Evolutionary conservation across 2,329 filamentous ascomycete species (phyloP).

Genomic region (Aspergillus alliaceus): DNA sequence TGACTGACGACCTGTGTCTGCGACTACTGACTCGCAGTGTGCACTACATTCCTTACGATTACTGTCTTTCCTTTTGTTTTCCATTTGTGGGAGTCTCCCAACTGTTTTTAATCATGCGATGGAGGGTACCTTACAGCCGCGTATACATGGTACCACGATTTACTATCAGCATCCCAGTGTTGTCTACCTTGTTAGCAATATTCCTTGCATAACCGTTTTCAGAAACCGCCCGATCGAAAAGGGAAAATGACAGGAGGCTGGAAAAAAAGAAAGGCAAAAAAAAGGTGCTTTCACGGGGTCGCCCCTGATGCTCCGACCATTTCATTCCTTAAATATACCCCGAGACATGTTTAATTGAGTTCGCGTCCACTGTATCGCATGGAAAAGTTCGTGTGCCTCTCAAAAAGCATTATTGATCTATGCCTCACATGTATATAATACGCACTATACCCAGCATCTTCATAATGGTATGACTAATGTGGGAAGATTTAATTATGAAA

Average conservation of each 20-base stretch:
- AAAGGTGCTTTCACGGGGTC: background rate
- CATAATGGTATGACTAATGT: constrained; percentile 10
- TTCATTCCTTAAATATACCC: constrained; percentile 8
- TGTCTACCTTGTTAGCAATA: constrained; percentile 3
- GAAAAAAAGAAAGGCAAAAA: background rate
- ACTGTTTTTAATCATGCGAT: constrained; percentile 3
- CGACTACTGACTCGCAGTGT: constrained; percentile 37
- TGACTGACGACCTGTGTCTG: constrained; percentile 27
- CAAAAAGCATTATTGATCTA: constrained; percentile 14
- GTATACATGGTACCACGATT: constrained; percentile 14
- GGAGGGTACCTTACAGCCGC: constrained; percentile 6
- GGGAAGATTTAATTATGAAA: background rate
- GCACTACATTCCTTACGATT: constrained; percentile 31
- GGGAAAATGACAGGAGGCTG: constrained; percentile 2
- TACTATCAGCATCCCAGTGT: constrained; percentile 7
- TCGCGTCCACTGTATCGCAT: constrained; percentile 13
- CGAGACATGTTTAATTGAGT: constrained; percentile 3
- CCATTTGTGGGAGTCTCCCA: constrained; percentile 11
- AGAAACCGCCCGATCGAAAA: background rate
- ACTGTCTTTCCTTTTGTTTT: constrained; percentile 17
- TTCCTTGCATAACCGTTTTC: constrained; percentile 12
- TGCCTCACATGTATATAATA: constrained; percentile 20
- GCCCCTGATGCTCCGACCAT: background rate
- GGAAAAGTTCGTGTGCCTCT: constrained; percentile 8
- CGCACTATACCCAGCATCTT: constrained; percentile 8